Evolutionary conservation across 1,139 yeast genomes (phyloP).

Genomic region (Candida freyschussii): DNA sequence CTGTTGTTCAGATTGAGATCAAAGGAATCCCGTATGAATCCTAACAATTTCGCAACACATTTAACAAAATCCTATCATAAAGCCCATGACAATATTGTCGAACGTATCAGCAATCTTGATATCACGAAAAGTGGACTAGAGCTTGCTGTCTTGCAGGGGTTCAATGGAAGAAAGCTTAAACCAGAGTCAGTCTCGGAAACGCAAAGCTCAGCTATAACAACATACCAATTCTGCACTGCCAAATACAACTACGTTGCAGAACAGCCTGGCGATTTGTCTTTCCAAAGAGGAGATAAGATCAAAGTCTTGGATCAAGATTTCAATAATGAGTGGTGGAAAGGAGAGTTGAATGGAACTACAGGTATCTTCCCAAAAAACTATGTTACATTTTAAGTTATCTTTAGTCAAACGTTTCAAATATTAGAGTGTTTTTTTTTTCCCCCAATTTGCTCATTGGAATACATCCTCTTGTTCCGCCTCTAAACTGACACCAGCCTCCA

Average conservation of each 20-base stretch:
- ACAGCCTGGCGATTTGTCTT: slow-evolving; percentile 43
- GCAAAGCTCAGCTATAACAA: slow-evolving; percentile 14
- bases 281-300: slow-evolving; percentile 46
- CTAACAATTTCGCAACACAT: slow-evolving; percentile 3
- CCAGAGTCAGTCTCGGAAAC: slow-evolving; percentile 1
- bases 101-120: slow-evolving; percentile 3
- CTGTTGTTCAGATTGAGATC: slow-evolving; percentile 11
- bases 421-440: too few relatives aligned
- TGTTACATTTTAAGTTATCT: slow-evolving; percentile 28
- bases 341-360: slow-evolving; percentile 38
- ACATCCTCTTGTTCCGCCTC: slow-evolving; percentile 76
- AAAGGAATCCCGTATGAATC: slow-evolving; percentile 6
- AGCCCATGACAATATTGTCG: slow-evolving; percentile 1
- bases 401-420: not conserved
- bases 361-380: slow-evolving; percentile 59
- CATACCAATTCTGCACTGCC: slow-evolving; percentile 30
- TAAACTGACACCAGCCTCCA: slow-evolving; percentile 46
- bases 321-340: slow-evolving; percentile 57
- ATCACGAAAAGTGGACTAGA: slow-evolving; percentile 13
- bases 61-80: slow-evolving; percentile 8
- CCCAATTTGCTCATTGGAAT: slow-evolving; percentile 37
- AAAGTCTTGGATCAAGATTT: slow-evolving; percentile 36
- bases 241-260: slow-evolving; percentile 32
- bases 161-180: too few relatives aligned
- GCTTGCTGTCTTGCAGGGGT: slow-evolving; percentile 1